A percentile compares a stretch with the other conserved stretches of the same genome.
phyloP scores from a whole-genome alignment of 169 alveolate genomes.

The Cryptosporidium xiaoi region DNA sequence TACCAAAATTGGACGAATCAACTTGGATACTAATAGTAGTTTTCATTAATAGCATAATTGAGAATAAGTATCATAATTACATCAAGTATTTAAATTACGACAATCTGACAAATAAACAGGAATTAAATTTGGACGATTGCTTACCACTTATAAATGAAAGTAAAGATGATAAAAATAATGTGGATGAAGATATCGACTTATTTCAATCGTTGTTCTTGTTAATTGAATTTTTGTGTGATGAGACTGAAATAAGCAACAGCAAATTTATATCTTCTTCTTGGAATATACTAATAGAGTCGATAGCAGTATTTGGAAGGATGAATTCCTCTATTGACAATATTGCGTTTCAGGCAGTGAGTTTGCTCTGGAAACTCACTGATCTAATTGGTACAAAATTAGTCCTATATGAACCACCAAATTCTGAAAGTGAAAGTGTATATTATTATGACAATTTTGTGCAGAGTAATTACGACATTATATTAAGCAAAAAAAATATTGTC shows the following conservation, averaged over 20 bases:
- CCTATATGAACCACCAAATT: background rate
- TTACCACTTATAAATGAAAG: constrained; percentile 3
- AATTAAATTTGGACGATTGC: background rate
- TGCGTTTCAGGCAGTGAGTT: constrained; percentile 66
- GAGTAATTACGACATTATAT: background rate
- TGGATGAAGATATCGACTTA: constrained; percentile 13
- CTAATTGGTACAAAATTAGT: constrained; percentile 16
- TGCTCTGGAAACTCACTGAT: constrained; percentile 57
- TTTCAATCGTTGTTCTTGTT: constrained; percentile 29
- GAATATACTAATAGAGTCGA: constrained; percentile 32
- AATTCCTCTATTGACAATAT: constrained; percentile 26
- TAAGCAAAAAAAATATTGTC: constrained; percentile 25
- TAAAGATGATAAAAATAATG: background rate
- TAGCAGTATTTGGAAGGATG: constrained; percentile 58
- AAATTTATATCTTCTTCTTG: constrained; percentile 39
- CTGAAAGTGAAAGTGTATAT: background rate
- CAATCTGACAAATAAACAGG: background rate
- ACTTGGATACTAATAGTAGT: constrained; percentile 43
- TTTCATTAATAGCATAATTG: constrained; percentile 6
- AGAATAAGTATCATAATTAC: background rate
- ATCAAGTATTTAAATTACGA: constrained; percentile 29
- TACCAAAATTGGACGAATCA: constrained; percentile 52
- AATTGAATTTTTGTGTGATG: constrained; percentile 35
- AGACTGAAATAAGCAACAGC: constrained; percentile 17
- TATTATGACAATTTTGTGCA: background rate